A percentile compares a stretch with the other conserved stretches of the same genome.
phyloP scores from a whole-genome alignment of 2,329 filamentous ascomycete genomes.

The Diaporthe vaccinii region DNA sequence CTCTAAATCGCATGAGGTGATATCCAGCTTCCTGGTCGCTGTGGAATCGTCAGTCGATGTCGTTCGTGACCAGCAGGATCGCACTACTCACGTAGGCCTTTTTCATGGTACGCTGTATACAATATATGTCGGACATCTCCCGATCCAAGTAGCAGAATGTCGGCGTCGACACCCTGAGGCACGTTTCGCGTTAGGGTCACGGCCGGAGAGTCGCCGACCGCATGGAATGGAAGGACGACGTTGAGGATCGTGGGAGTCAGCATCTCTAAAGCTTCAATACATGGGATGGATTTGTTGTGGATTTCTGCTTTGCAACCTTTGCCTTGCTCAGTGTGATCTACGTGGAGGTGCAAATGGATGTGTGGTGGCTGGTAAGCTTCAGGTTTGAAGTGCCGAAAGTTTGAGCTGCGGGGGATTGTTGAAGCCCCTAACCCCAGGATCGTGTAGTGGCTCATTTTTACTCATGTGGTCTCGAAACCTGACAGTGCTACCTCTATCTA shows the following conservation, averaged over 20 bases:
- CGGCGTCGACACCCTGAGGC: conserved; percentile 62
- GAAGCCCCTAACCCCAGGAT: not conserved
- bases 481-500: too few relatives aligned
- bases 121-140: conserved; percentile 70
- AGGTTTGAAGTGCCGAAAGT: not conserved
- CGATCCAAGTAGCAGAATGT: conserved; percentile 67
- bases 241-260: conserved; percentile 53
- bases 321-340: not conserved
- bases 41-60: conserved; percentile 43
- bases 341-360: not conserved
- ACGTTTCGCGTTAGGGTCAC: conserved; percentile 61
- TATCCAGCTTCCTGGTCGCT: conserved; percentile 60
- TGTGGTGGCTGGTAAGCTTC: not conserved
- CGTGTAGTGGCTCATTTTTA: not conserved
- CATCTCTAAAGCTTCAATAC: conserved; percentile 47
- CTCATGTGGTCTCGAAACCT: too few relatives aligned
- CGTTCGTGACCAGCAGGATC: not conserved
- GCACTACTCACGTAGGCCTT: conserved; percentile 50
- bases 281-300: not conserved
- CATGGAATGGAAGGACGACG: conserved; percentile 55
- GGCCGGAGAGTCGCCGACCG: conserved; percentile 69
- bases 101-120: conserved; percentile 63
- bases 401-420: not conserved
- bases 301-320: not conserved
- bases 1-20: conserved; percentile 70